Evolutionary conservation across 208 protist genomes (phyloP), one percentile per base, ranked within the genome.

Genomic region (Endotrypanum monterogeii): DNA sequence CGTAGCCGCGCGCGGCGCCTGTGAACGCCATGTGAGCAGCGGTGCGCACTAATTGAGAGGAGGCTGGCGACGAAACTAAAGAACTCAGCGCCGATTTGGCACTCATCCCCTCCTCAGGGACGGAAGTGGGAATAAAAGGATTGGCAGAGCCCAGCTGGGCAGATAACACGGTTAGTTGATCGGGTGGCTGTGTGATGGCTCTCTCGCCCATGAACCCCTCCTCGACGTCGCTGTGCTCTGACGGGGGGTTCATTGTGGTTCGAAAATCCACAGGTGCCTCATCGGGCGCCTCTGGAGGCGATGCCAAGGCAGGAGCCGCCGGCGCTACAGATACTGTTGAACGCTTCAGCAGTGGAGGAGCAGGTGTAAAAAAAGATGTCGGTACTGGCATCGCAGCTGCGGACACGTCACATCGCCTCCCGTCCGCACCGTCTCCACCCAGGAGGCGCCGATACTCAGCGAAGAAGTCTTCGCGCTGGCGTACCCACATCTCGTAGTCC

Each of bases 401-500:
- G 76, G 76, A 20, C 5, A 52, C 50, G 23, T 20, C 67, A 18
- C 16, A 35, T 11, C 14, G 30, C 28, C 16, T 44, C 25, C 28
- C 63, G 30, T 3, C 7, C 30, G 1, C 51, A 41, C 66, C 46
- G 32, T 48, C 60, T 20, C 25, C 63, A 11, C 41, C 48, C 50
- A 78, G 67, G 41, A 80, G 61, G 73, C 62, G 39, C 67, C 58
- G 56, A 39, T 86, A 87, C 48, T 72, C 58, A 4, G 67, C 76
- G 83, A 96, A 93, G 39, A 93, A 76, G 18, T 81, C 76, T 68
- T 96, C 91, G 39, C 89, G 84, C 73, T 93, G 69, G 2, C 35
- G 55, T 16, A 85, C 66, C 87, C 85, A 96, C 51, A 58, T 30
- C 63, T 89, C 39, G 66, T 90, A 91, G 28, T 88, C 84, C 12